phyloP scores from a whole-genome alignment of 805 yeast genomes.

The Wickerhamiella parazyma region DNA sequence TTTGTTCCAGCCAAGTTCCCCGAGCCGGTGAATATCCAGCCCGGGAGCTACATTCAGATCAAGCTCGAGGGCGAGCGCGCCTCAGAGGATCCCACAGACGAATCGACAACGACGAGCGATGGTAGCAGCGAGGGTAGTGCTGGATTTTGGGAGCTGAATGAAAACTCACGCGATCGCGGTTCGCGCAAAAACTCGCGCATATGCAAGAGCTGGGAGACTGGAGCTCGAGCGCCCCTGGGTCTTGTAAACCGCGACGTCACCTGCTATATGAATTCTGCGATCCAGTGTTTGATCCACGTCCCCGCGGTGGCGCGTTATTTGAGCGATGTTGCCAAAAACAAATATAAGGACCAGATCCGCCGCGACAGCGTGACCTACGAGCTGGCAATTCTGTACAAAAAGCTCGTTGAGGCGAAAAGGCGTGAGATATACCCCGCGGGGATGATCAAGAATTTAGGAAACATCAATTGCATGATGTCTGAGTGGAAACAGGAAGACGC shows the following conservation, averaged over 20 bases:
- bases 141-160: constrained; percentile 45
- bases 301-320: constrained; percentile 85
- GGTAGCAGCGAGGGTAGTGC: background rate
- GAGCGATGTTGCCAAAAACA: constrained; percentile 45
- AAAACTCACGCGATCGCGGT: constrained; percentile 46
- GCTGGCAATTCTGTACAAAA: constrained; percentile 21
- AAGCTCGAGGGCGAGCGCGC: constrained; percentile 8
- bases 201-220: constrained; percentile 46
- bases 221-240: constrained; percentile 45
- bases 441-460: constrained; percentile 56
- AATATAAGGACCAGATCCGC: constrained; percentile 25
- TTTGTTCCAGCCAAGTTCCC: constrained; percentile 50
- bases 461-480: constrained; percentile 90
- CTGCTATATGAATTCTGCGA: constrained; percentile 91
- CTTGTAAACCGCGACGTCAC: constrained; percentile 86
- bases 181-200: constrained; percentile 46
- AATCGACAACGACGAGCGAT: background rate
- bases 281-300: constrained; percentile 78
- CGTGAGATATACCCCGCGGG: constrained; percentile 61
- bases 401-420: constrained; percentile 21
- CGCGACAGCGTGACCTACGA: constrained; percentile 22
- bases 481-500: constrained; percentile 98
- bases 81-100: background rate
- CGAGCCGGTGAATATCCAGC: constrained; percentile 35
- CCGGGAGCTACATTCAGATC: constrained; percentile 38